Evolutionary conservation across 495 filamentous ascomycete genomes (phyloP), one percentile per base, ranked within the genome.

Genomic region (Hypoxylon trugodes): DNA sequence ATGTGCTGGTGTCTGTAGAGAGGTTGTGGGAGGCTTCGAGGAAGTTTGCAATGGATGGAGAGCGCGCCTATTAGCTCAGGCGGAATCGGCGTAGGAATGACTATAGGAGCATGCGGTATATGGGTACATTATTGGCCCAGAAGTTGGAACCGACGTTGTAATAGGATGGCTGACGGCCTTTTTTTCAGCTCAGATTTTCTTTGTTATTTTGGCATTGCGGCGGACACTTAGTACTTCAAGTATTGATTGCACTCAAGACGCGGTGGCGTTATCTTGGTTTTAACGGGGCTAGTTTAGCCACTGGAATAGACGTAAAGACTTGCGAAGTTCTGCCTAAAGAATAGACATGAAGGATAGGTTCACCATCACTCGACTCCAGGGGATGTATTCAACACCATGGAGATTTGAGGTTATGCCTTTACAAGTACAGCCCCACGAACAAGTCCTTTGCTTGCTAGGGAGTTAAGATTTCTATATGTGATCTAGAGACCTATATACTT

Each of bases 1-100:
- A 73, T 93, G 91, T 59, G 90, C 86, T 19, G 78, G 80, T 37
- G 88, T 89, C 35, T 97, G 90, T 79, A 81, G 85, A 1, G 92
- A 94, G 61, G 92, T 98, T 16, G 87, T 96, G 10, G 90, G 87
- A 26, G 95, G 93, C 6, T 98, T 98, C 73, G 95, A 96, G 75
- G 86, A 89, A 58, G 86, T 93, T 0, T 96, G 92, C 74, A 87
- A 86, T 42, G 71, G 64, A 12, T 84, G 81, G 82, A 73, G 83
- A 43, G 75, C 76, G 36, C 74, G 81, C 28, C 67, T 86, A 37
- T 63, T 83, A 26, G 77, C 79, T 12, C 79, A 81, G 54, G 81
- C 72, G 18, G 80, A 76, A 57, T 72, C 74, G 28, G 68, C 69
- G 24, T 73, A 63, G 21, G 38, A 38, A 30, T 18, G 22, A 28